Evolutionary conservation across 2,329 filamentous ascomycete species (phyloP), one percentile per base, ranked within the genome.

Genomic region (Zymoseptoria pseudotritici): DNA sequence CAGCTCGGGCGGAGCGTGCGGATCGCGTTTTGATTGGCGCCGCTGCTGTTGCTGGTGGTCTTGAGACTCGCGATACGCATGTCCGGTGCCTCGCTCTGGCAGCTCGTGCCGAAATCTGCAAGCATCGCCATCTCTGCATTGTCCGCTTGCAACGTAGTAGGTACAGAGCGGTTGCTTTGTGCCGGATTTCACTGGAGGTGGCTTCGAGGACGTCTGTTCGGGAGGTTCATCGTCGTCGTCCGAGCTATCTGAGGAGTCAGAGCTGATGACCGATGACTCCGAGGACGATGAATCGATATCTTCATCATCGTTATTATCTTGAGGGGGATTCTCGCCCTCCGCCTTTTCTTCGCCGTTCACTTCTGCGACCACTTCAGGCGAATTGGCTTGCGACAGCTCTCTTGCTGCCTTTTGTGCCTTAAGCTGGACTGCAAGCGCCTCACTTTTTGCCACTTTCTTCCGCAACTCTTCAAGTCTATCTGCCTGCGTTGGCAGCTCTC

Each of bases 191-290:
- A 51, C 49, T 20, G 46, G 26, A 59, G 52, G 20, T 49, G 61
- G 29, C 60, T 76, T 78, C 0, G 76, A 75, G 5, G 75, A 72
- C 11, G 68, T 61, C 49, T 74, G 63, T 55, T 77, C 74, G 4
- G 78, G 78, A 0, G 72, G 66, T 4, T 65, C 69, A 50, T 75
- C 72, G 58, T 69, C 69, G 58, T 73, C 68, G 1, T 67, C 65
- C 11, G 71, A 67, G 13, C 36, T 20, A 13, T 59, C 61, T 3
- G 63, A 66, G 4, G 61, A 69, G 17, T 70, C 71, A 2, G 67
- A 67, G 22, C 67, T 70, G 54, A 72, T 65, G 9, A 53, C 52
- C 13, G 74, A 75, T 2, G 76, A 67, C 13, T 59, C 57, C 4
- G 72, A 69, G 1, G 68, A 71, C 1, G 70, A 71, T 6, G 58